Base-by-base conservation (phyloP, 495 filamentous ascomycete genomes). In the Baudoinia panamericana region DNA sequence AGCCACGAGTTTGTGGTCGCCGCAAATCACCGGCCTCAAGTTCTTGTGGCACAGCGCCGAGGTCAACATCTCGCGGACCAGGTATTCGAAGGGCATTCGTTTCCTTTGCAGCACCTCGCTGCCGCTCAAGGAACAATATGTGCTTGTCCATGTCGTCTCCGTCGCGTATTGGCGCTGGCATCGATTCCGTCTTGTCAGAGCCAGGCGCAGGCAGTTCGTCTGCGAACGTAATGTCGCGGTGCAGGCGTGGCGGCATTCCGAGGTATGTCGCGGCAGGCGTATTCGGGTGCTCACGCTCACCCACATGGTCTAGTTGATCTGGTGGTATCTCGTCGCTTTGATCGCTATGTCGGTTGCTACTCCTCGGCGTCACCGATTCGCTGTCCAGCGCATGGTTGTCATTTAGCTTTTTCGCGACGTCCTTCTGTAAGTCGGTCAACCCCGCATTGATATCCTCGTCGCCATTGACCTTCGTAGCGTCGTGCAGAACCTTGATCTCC, bases 31-130 rank as follows among this genome's bases (percentile, higher is more conserved):
- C 39, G 11, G 38, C 41, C 19, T 67, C 64, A 12, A 88, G 58
- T 4, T 69, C 62, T 46, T 78, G 56, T 0, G 85, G 85, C 3
- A 76, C 62, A 16, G 80, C 69, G 19, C 87, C 87, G 17, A 71
- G 72, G 43, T 95, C 87, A 41, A 79, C 84, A 47, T 92, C 87
- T 51, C 83, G 67, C 2, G 86, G 87, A 30, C 84, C 83, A 0
- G 87, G 87, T 43, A 95, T 93, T 16, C 83, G 77, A 20, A 93
- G 58, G 0, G 82, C 73, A 11, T 71, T 71, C 50, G 73, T 76
- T 46, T 79, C 77, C 41, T 78, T 79, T 3, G 66, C 64, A 36
- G 80, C 78, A n/a, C 83, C 71, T 53, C 92, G 86, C 30, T 54
- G 51, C 15, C 82, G 78, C 57, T 93, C 77, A 13, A 93, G 57